phyloP scores from a whole-genome alignment of 352 stramenopile genomes.

The Globisporangium viniferum region DNA sequence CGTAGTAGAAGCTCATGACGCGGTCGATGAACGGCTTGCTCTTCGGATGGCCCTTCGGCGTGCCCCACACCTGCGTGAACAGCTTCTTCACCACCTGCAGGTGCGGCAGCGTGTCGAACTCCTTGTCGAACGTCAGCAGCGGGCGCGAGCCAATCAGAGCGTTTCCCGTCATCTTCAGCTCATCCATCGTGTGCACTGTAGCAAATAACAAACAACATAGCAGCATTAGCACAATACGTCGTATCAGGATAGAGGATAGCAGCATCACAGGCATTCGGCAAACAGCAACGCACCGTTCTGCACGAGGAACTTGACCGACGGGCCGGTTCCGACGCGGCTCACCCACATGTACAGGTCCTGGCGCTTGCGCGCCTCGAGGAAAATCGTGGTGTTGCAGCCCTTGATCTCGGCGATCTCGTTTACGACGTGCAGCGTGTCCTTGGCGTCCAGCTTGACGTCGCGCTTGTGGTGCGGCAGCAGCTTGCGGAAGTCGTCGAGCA shows the following conservation, averaged over 20 bases:
- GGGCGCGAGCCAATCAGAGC: conserved; percentile 96
- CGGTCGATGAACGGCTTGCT: conserved; percentile 99
- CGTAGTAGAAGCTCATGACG: conserved; percentile 96
- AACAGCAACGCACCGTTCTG: conserved; percentile 85
- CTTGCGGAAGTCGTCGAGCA: conserved; percentile 98
- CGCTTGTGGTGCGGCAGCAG: conserved; percentile 99
- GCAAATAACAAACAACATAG: background rate
- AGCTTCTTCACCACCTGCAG: conserved; percentile 96
- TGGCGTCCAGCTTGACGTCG: conserved; percentile 98
- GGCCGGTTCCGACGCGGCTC: conserved; percentile 92
- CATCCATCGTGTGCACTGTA: conserved; percentile 99
- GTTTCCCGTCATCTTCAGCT: conserved; percentile 99
- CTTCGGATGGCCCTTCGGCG: conserved; percentile 97
- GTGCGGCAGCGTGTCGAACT: conserved; percentile 90
- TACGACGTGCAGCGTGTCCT: conserved; percentile 92
- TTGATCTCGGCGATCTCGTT: conserved; percentile 99
- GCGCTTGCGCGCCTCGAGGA: conserved; percentile 96
- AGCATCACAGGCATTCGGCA: too few species aligned
- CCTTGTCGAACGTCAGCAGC: conserved; percentile 96
- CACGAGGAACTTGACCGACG: conserved; percentile 97
- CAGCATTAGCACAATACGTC: background rate
- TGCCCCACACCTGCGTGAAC: conserved; percentile 95
- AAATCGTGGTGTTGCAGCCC: conserved; percentile 96
- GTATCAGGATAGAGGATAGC: background rate
- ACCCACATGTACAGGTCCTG: conserved; percentile 99